Percentiles rank a stretch among this genome's conserved stretches.
phyloP scores from a whole-genome alignment of 192 early-diverging fungal genomes.

The Chytriomyces hyalinus region DNA sequence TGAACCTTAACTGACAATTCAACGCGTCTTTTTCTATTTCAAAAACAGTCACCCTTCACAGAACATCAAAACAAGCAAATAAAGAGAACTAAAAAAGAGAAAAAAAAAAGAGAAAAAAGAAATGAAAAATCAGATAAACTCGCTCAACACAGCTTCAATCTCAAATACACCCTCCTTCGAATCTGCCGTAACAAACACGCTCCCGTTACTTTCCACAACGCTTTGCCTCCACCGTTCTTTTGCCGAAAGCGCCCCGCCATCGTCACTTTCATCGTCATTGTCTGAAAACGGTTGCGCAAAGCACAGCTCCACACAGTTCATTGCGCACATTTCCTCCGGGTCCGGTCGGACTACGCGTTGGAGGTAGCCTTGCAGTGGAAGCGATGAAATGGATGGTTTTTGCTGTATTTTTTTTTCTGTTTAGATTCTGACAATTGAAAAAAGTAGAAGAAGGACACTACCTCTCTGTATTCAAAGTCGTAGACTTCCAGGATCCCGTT shows the following conservation, averaged over 20 bases:
- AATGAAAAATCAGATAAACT: constrained; percentile 21
- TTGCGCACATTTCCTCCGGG: constrained; percentile 46
- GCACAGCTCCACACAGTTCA: constrained; percentile 42
- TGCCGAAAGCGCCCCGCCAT: not conserved
- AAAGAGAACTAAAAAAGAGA: not conserved
- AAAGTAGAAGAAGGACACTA: constrained; percentile 13
- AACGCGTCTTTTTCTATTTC: too few species aligned
- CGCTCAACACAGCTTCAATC: constrained; percentile 18
- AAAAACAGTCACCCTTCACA: not conserved
- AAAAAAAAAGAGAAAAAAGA: not conserved
- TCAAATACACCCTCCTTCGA: constrained; percentile 31
- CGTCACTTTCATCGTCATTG: constrained; percentile 1
- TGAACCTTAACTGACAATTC: too few species aligned
- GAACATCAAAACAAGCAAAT: not conserved
- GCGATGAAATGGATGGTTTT: constrained; percentile 35
- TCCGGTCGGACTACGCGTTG: constrained; percentile 30
- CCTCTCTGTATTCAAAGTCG: constrained; percentile 56
- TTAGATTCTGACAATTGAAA: not conserved
- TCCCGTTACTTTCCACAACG: constrained; percentile 9
- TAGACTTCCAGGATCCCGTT: constrained; percentile 41
- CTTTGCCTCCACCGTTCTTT: constrained; percentile 17
- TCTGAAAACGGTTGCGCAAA: not conserved
- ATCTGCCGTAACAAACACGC: constrained; percentile 45
- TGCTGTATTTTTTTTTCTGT: constrained; percentile 16
- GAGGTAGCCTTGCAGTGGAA: constrained; percentile 38